Conservation (phyloP, 106 monocot genomes). For the Xerophyta viscosa region DNA sequence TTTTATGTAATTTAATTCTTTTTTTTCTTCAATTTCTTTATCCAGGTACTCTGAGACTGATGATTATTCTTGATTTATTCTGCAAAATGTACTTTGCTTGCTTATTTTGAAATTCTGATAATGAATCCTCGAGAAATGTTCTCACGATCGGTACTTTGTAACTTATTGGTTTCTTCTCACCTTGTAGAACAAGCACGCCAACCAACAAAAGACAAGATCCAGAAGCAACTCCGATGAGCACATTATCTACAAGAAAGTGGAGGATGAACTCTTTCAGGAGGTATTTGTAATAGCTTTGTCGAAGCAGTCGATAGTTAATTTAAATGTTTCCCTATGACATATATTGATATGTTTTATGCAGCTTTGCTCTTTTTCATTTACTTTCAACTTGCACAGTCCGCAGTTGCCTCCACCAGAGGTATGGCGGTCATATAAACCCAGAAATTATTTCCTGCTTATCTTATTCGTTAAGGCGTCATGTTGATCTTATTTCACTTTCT, state of each 20-base stretch:
- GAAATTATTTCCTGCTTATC: no score
- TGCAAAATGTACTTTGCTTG: neutral
- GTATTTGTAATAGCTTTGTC: no score
- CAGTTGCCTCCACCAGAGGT: slow-evolving; percentile 61
- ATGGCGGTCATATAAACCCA: no score
- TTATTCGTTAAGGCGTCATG: no score
- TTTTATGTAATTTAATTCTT: neutral
- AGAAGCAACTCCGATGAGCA: slow-evolving; percentile 35
- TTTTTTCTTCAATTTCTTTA: neutral
- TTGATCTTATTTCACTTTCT: no score
- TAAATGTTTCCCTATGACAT: neutral
- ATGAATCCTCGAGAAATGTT: no score
- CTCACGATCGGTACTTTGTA: no score
- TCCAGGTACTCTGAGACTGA: no score
- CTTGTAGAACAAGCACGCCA: slow-evolving; percentile 29
- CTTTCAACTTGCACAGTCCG: slow-evolving; percentile 37
- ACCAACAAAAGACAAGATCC: slow-evolving; percentile 13
- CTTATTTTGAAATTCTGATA: neutral
- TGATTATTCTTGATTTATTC: no score
- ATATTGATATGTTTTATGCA: slow-evolving; percentile 19
- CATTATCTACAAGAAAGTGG: slow-evolving; percentile 64
- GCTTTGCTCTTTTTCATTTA: slow-evolving; percentile 64
- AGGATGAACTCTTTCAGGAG: slow-evolving; percentile 90
- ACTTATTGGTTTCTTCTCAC: neutral
- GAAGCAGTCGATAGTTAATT: no score